Evolutionary conservation across 179 eudicot species (phyloP), one percentile per base, ranked within the genome.

Genomic region (Camellia oleifera): DNA sequence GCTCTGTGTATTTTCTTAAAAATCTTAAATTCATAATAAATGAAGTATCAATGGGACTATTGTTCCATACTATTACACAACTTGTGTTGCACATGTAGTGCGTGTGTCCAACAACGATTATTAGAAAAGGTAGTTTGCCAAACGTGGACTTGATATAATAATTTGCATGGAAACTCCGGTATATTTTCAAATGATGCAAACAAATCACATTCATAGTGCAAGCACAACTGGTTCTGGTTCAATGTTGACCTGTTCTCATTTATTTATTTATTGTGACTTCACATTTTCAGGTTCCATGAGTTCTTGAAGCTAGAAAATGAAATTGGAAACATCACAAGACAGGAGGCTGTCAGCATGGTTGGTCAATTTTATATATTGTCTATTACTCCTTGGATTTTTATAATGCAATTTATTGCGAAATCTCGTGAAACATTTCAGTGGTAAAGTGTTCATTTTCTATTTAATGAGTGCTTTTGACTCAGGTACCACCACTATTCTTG

Each of bases 341-440:
- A 96, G 86, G 99, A 96, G 86, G 97, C 99, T 88, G 98, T 96
- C 69, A 96, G 99, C 92, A 96, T 96, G 98, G 99, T 94, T 77
- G 42, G 96, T 84, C 72, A 68, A 64, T 78, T 75, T 77, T 75
- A 46, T 78, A 18, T 79, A 8, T 3, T 15, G 46, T 75, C 80
- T 44, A 13, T 76, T 48, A 42, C 14, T 44, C 15, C 12, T 23
- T 42, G 73, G 75, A 20, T 32, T 15, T 26, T 15, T 72, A 72
- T 15, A 74, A 40, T 12, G 8, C 1, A 6, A 63, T 23, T 63
- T 63, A 63, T 23, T 63, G 52, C 4, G 57, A 71, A 7, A 71
- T 70, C 74, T 58, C 7, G 48, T 23, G 74, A 20, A 70, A 50
- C 57, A 0, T 48, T 32, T 50, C 7, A 3, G 53, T 20, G 42